phyloP scores from a whole-genome alignment of 257 asterid genomes.

The Schizonepeta tenuifolia region DNA sequence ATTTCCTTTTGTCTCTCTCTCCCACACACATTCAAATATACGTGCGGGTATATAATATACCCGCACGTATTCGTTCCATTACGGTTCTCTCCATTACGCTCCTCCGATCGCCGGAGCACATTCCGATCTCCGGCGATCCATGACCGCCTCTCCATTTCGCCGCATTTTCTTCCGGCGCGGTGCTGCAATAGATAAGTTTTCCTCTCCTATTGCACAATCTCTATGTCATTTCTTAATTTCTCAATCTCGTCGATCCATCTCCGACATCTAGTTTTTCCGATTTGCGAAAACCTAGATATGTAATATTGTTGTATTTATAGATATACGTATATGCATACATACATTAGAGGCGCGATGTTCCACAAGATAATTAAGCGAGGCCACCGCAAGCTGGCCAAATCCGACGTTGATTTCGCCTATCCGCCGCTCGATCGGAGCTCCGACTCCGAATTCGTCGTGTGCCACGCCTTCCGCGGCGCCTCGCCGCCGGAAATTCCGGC shows the following conservation, averaged over 20 bases:
- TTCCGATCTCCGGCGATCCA: slow-evolving; percentile 49
- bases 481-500: slow-evolving; percentile 20
- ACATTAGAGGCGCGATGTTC: slow-evolving; percentile 48
- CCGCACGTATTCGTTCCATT: slow-evolving; percentile 12
- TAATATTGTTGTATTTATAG: background rate
- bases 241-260: slow-evolving; percentile 23
- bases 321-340: slow-evolving; percentile 10
- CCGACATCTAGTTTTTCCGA: background rate
- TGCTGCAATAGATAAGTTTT: slow-evolving; percentile 11
- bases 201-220: background rate
- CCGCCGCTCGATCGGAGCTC: slow-evolving; percentile 40
- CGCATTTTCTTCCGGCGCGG: slow-evolving; percentile 18
- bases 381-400: slow-evolving; percentile 53
- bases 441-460: slow-evolving; percentile 39
- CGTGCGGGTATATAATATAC: slow-evolving; percentile 5
- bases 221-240: background rate
- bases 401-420: slow-evolving; percentile 42
- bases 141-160: slow-evolving; percentile 4
- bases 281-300: background rate
- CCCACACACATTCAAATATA: slow-evolving; percentile 15
- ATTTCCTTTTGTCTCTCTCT: background rate
- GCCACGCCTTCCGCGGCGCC: slow-evolving; percentile 47
- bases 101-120: slow-evolving; percentile 48
- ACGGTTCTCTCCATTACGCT: slow-evolving; percentile 29
- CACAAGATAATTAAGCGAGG: slow-evolving; percentile 55